Evolutionary conservation across 495 filamentous ascomycete species (phyloP).

Genomic region (Hypoxylon trugodes): DNA sequence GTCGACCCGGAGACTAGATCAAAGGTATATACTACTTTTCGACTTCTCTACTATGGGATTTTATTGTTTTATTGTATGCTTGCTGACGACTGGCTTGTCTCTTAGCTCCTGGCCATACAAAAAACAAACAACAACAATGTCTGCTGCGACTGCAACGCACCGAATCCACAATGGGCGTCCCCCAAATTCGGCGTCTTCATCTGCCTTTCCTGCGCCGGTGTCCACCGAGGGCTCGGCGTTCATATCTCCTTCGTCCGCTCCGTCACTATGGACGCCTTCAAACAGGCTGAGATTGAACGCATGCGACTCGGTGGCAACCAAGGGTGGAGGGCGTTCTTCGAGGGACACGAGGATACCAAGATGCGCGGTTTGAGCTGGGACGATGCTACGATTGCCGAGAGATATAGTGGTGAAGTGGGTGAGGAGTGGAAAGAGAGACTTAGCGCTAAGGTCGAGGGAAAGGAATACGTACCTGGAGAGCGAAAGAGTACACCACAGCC

Average conservation of each 20-base stretch:
- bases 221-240: slow-evolving; percentile 92
- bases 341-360: slow-evolving; percentile 71
- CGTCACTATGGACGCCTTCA: slow-evolving; percentile 98
- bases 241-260: slow-evolving; percentile 98
- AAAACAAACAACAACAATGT: slow-evolving; percentile 83
- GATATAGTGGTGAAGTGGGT: slow-evolving; percentile 85
- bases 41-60: not conserved
- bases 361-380: slow-evolving; percentile 71
- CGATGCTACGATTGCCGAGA: slow-evolving; percentile 79
- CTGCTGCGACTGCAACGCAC: slow-evolving; percentile 94
- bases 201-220: slow-evolving; percentile 93
- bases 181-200: slow-evolving; percentile 88
- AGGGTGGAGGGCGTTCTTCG: slow-evolving; percentile 84
- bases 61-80: slow-evolving; percentile 4
- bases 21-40: slow-evolving; percentile 68
- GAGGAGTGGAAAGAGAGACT: slow-evolving; percentile 97
- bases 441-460: slow-evolving; percentile 82
- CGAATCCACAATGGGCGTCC: slow-evolving; percentile 91
- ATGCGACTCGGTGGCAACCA: slow-evolving; percentile 90
- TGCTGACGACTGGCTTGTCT: slow-evolving; percentile 20
- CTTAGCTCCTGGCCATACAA: slow-evolving; percentile 85
- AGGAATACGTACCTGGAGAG: slow-evolving; percentile 77
- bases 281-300: slow-evolving; percentile 81
- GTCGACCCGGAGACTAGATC: slow-evolving; percentile 94
- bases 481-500: slow-evolving; percentile 50